Evolutionary conservation across 2,329 filamentous ascomycete genomes (phyloP), one percentile per base, ranked within the genome.

Genomic region (Knoxdaviesia proteae): DNA sequence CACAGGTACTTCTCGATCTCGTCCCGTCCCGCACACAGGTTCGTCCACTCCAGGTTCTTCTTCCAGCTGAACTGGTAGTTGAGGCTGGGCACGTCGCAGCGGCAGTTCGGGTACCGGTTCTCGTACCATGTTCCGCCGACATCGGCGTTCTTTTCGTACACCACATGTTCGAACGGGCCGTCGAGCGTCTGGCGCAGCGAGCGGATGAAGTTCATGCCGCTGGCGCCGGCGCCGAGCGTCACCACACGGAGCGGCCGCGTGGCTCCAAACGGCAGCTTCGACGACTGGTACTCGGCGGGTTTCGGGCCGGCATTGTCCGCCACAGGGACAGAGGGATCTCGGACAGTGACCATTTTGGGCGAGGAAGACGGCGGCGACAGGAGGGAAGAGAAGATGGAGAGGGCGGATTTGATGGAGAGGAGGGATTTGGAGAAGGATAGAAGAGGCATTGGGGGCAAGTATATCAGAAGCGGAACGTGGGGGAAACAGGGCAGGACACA

Each of bases 21-120:
- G 1, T 57, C 56, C 1, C 67, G 67, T 0, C 62, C 56, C 0
- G 69, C 61, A 50, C 70, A 76, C 51, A 76, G 71, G 44, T 66
- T 64, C 11, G 64, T 62, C 73, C 74, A 79, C 36, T 64, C 61
- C 6, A 64, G 65, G 51, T 77, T 77, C 3, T 67, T 68, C 43
- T 67, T 62, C 65, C 69, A 77, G 3, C 69, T 69, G 50, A 73
- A 76, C 50, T 74, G 72, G 51, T 77, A 77, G 53, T 69, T 74
- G 55, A 76, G 71, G 50, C 63, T 67, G 7, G 68, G 68, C 32
- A 73, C 61, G 51, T 73, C 71, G 50, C 68, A 74, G 42, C 59
- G 59, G 48, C 69, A 72, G 7, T 70, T 70, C 0, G 71, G 71
- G 46, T 76, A 76, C 20, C 62, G 58, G 50, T 73, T 74, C 51